These are phyloP conservation scores for Phytopythium vexans DNA, from an alignment of 352 stramenopile genomes.

Conservation along the genomic window DNA sequence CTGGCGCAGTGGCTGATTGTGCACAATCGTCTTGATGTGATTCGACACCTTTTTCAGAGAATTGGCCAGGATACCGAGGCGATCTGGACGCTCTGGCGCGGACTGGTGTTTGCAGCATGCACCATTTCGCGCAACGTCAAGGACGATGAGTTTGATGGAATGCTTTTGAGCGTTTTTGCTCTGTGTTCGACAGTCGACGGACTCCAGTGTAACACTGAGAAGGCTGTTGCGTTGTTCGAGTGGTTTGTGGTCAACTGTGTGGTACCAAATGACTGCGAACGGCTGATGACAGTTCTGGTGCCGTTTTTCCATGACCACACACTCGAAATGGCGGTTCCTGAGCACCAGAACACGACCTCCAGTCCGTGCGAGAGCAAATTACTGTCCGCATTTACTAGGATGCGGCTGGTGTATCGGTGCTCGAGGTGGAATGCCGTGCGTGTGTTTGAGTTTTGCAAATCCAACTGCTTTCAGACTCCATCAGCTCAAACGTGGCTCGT, in stretches of 20 bases:
- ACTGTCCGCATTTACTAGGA: too few relatives aligned
- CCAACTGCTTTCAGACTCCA: not conserved
- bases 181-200: too few relatives aligned
- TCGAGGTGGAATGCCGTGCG: slow-evolving; percentile 36
- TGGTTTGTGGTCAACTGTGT: not conserved
- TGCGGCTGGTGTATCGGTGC: too few relatives aligned
- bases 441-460: slow-evolving; percentile 11
- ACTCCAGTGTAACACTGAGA: too few relatives aligned
- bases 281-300: not conserved
- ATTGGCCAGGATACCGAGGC: not conserved
- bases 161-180: too few relatives aligned
- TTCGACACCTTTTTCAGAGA: slow-evolving; percentile 9
- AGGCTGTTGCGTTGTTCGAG: not conserved
- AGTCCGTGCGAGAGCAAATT: too few relatives aligned
- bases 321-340: too few relatives aligned
- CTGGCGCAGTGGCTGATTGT: slow-evolving; percentile 28
- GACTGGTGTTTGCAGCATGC: not conserved
- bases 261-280: not conserved
- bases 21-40: slow-evolving; percentile 16
- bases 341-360: too few relatives aligned
- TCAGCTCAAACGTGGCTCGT: not conserved
- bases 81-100: not conserved
- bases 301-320: not conserved
- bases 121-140: not conserved
- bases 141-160: too few relatives aligned